Evolutionary conservation across 2,329 filamentous ascomycete genomes (phyloP), one percentile per base, ranked within the genome.

Genomic region (Sclerotinia borealis): DNA sequence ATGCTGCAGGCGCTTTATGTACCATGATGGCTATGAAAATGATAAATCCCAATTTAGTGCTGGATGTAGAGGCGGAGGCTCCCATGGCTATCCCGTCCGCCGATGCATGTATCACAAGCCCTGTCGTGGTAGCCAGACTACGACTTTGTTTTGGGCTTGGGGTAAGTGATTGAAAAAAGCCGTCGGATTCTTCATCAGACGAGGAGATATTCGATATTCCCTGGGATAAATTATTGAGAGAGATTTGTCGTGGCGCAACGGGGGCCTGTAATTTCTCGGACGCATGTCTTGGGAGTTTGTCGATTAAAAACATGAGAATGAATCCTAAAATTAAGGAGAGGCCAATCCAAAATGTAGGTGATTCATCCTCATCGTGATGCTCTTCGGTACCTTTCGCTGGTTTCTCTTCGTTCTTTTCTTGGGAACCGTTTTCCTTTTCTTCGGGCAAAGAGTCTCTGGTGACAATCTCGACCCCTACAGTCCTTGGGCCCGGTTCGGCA

Each of bases 21-120:
- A 98, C 85, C 90, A 99, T 96, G 69, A 99, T 95, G 13, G 95
- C 95, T 47, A 96, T 77, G 75, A 99, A 99, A 45, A 99, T 92
- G 70, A 99, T 91, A 65, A 98, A 86, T 41, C 91, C 92, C 13
- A 99, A 79, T 64, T 89, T 88, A 66, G 85, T 85, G 69, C 91
- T 87, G 2, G 85, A 81, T 4, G 87, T 85, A 4, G 90, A 88
- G 4, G 89, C 91, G 0, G 93, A 96, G 29, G 95, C 95, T 27
- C 95, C 95, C 77, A 99, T 87, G 2, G 95, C 95, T 66, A 99
- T 96, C 19, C 95, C 95, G 72, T 99, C 95, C 2, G 95, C 93
- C 2, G 91, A 90, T 0, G 95, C 92, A 75, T 99, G 95, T 64
- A 99, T 98, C 6, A 98, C 90, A n/a, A 99, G 81, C 0, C 95